These are phyloP conservation scores for Tylopilus vinaceipallidus DNA, from an alignment of 768 basidiomycete species.

Conservation along the genomic window DNA sequence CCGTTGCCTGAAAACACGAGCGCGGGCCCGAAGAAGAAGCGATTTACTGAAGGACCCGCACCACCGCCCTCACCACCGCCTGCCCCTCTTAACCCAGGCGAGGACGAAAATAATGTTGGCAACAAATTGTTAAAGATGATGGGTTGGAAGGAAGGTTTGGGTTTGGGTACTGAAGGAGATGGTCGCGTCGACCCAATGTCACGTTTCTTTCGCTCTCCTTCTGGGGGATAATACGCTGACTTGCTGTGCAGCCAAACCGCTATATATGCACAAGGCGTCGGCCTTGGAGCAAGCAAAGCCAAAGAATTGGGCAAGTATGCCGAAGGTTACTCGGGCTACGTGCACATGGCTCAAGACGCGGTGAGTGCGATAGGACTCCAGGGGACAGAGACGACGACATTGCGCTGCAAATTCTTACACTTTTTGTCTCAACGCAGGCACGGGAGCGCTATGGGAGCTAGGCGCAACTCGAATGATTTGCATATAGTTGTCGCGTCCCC, in stretches of 20 bases:
- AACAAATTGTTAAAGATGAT: slow-evolving; percentile 95
- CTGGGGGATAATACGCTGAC: slow-evolving; percentile 8
- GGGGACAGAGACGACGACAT: slow-evolving; percentile 21
- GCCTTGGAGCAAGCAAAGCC: slow-evolving; percentile 90
- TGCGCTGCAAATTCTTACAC: slow-evolving; percentile 24
- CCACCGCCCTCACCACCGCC: slow-evolving; percentile 61
- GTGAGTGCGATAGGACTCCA: slow-evolving; percentile 38
- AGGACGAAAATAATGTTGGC: slow-evolving; percentile 85
- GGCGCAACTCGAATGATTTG: slow-evolving; percentile 10
- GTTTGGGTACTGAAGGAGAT: slow-evolving; percentile 78
- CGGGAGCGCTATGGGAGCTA: slow-evolving; percentile 36
- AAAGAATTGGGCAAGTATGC: slow-evolving; percentile 74
- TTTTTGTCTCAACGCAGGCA: slow-evolving; percentile 28
- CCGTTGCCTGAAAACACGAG: slow-evolving; percentile 57
- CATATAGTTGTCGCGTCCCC: slow-evolving; percentile 9
- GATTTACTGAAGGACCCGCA: slow-evolving; percentile 53
- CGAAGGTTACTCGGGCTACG: slow-evolving; percentile 68
- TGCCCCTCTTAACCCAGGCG: slow-evolving; percentile 62
- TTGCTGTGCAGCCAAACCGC: slow-evolving; percentile 62
- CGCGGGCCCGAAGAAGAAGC: slow-evolving; percentile 40
- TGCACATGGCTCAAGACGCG: slow-evolving; percentile 69
- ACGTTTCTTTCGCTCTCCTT: slow-evolving; percentile 11
- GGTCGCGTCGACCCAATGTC: slow-evolving; percentile 89
- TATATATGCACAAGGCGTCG: slow-evolving; percentile 84
- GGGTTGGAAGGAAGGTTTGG: slow-evolving; percentile 94